These are phyloP conservation scores for Selaginella moellendorffii DNA, from an alignment of 75 land plant species.

Conservation along the genomic window DNA sequence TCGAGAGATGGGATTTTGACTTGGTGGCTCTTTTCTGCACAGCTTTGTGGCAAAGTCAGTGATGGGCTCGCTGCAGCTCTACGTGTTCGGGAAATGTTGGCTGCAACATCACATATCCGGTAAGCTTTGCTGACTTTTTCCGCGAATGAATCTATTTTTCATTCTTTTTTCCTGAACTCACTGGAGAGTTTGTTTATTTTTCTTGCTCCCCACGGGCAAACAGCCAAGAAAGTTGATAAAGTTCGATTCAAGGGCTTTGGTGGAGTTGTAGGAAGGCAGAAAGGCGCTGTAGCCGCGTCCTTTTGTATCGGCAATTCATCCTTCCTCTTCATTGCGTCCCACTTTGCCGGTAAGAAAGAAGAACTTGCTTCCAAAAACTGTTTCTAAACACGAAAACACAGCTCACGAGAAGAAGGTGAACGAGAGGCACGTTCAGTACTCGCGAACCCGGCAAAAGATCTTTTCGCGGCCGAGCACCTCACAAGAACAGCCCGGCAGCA, in stretches of 20 bases:
- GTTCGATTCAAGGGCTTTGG: conserved; percentile 48
- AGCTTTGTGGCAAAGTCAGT: conserved; percentile 45
- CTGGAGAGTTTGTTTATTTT: too few species aligned
- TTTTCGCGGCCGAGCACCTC: conserved; percentile 17
- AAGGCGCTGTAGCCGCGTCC: conserved; percentile 66
- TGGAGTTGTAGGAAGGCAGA: conserved; percentile 57
- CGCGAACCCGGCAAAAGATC: conserved; percentile 39
- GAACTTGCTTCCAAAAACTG: background rate
- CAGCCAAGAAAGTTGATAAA: conserved; percentile 53
- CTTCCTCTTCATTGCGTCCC: conserved; percentile 58
- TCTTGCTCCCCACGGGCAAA: too few species aligned
- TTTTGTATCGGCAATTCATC: conserved; percentile 32
- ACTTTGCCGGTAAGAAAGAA: conserved; percentile 50
- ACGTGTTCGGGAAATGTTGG: conserved; percentile 35
- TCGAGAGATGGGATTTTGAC: background rate
- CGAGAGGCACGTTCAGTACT: conserved; percentile 50
- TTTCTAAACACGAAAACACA: conserved; percentile 15
- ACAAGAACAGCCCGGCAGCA: background rate
- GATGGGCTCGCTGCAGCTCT: conserved; percentile 69
- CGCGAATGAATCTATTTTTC: too few species aligned
- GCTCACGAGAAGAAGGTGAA: conserved; percentile 65
- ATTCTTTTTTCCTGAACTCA: too few species aligned
- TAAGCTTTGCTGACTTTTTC: conserved; percentile 11
- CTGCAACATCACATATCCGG: conserved; percentile 29
- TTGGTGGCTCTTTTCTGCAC: background rate